Evolutionary conservation across 345 rosid species (phyloP), one percentile per base, ranked within the genome.

Genomic region (Sapria himalayana): DNA sequence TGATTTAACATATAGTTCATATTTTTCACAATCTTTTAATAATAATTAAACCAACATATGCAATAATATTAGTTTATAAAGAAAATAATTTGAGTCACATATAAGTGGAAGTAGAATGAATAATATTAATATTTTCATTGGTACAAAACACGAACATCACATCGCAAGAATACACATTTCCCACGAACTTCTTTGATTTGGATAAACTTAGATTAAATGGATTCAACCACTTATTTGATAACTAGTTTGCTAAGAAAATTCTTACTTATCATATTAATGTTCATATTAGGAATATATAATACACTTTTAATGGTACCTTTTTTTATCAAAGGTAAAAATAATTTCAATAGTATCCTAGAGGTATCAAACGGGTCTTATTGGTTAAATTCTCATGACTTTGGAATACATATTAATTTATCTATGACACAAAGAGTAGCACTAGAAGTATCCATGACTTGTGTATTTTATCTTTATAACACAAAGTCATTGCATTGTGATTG

Each of bases 31-130:
- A 31, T 5, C 3, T 22, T 10, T 41, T 41, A 5, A 51, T 2
- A 2, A 9, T 5, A 2, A 14, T 2, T 39, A 3, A 39, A 22
- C 19, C 13, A 7, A 31, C 4, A 31, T 50, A 25, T 31, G 9
- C 16, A 11, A 43, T 24, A 17, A 41, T 17, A 43, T 13, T 15
- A 42, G 42, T 27, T 22, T 43, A 43, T 24, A 51, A n/a, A n/a
- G n/a, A n/a, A n/a, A 41, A 6, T 16, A 14, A 17, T 15, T 25
- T 22, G 49, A 39, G 7, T 24, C 56, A 6, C 3, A 43, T 18
- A 18, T 51, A 51, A 43, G 27, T 12, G 27, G 4, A 22, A 31
- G 3, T 4, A 9, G 11, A 5, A 2, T 5, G 17, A 5, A 17
- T 19, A 29, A 29, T 44, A 29, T 29, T 29, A 29, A n/a, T n/a